Evolutionary conservation across 2,329 filamentous ascomycete species (phyloP).

Genomic region (Ophiostoma sp.): DNA sequence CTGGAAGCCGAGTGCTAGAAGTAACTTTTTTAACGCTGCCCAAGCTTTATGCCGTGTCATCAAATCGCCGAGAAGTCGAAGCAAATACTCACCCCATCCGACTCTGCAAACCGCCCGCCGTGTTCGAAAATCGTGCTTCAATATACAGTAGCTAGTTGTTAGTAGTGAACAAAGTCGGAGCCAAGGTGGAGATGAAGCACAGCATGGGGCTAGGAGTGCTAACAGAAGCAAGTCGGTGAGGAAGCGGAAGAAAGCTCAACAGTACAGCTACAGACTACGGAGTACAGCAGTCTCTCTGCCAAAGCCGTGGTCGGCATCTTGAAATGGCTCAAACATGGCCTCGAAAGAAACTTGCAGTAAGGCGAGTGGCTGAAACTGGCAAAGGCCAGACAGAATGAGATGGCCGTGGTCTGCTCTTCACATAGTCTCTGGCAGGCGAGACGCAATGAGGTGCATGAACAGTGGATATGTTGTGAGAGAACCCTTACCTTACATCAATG

Average conservation of each 20-base stretch:
- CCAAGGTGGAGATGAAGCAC: conserved; percentile 18
- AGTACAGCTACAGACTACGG: neutral
- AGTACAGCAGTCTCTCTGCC: no score
- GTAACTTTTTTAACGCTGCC: neutral
- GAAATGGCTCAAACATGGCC: no score
- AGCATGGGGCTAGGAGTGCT: conserved; percentile 24
- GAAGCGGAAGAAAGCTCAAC: conserved; percentile 19
- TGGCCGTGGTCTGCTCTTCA: neutral
- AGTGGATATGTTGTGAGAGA: conserved; percentile 33
- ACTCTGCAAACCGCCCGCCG: conserved; percentile 16
- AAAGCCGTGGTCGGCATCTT: no score
- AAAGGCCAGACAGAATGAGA: neutral
- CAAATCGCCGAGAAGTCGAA: neutral
- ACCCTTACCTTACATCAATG: conserved; percentile 31
- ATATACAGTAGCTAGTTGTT: neutral
- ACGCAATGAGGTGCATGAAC: conserved; percentile 43
- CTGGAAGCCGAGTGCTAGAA: neutral
- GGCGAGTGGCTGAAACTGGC: neutral
- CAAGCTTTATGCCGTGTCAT: neutral
- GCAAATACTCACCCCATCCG: neutral
- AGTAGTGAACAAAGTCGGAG: conserved; percentile 15
- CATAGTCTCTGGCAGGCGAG: neutral
- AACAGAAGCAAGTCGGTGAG: conserved; percentile 38
- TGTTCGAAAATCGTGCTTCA: conserved; percentile 1
- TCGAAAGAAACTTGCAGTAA: neutral